phyloP scores from a whole-genome alignment of 2,329 filamentous ascomycete genomes.

The Colletotrichum coccodes region DNA sequence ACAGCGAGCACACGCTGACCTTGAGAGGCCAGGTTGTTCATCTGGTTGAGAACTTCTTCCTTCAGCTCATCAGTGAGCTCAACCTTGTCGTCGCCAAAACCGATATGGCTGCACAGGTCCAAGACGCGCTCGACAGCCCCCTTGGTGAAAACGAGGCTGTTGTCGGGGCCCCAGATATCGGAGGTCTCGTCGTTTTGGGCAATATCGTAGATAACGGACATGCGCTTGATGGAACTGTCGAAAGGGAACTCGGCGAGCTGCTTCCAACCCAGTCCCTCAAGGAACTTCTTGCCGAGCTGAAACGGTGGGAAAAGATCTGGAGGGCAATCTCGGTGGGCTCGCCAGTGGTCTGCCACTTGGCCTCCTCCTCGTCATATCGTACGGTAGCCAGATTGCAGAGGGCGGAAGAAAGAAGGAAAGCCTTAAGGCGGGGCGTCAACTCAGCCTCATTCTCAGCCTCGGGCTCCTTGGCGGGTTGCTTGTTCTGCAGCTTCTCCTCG shows the following conservation, averaged over 20 bases:
- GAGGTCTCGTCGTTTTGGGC: slow-evolving; percentile 49
- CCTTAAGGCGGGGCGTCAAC: slow-evolving; percentile 60
- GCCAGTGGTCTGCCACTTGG: slow-evolving; percentile 73
- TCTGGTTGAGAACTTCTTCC: slow-evolving; percentile 60
- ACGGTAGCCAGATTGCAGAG: slow-evolving; percentile 75
- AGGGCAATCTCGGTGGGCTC: slow-evolving; percentile 82
- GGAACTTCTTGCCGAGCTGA: slow-evolving; percentile 65
- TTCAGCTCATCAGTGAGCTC: slow-evolving; percentile 62
- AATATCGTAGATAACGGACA: slow-evolving; percentile 78
- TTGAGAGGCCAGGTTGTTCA: slow-evolving; percentile 70
- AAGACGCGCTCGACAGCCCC: slow-evolving; percentile 71
- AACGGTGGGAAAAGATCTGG: slow-evolving; percentile 79
- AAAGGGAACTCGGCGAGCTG: slow-evolving; percentile 81
- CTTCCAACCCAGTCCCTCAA: slow-evolving; percentile 66
- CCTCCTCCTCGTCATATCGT: slow-evolving; percentile 62
- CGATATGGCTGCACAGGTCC: slow-evolving; percentile 63
- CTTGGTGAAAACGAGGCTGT: slow-evolving; percentile 69
- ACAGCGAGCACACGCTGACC: slow-evolving; percentile 80
- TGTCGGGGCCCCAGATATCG: slow-evolving; percentile 50
- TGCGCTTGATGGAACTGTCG: slow-evolving; percentile 81
- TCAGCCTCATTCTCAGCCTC: slow-evolving; percentile 50
- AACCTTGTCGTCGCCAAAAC: slow-evolving; percentile 52
- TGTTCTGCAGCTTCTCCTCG: slow-evolving; percentile 59
- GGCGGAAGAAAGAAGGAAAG: slow-evolving; percentile 65
- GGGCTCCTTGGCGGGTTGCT: slow-evolving; percentile 39